Base-by-base conservation (phyloP, 2,329 filamentous ascomycete genomes). In the Cordyceps cateniannulata region DNA sequence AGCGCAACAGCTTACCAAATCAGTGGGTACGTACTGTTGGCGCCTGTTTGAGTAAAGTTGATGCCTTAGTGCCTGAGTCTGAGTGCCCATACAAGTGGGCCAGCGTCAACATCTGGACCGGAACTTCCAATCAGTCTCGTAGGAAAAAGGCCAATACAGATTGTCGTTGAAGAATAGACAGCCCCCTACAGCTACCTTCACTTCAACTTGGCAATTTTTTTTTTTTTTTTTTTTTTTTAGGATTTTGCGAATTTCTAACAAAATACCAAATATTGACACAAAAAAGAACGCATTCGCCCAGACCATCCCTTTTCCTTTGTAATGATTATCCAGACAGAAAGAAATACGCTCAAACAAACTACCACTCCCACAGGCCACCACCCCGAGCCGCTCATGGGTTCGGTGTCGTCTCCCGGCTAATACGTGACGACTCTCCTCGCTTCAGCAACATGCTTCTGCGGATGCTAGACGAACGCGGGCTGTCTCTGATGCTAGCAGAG, bases 371-470 rank as follows among this genome's bases (percentile, higher is more conserved):
- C 38, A 20, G n/a, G 14, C 7, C 56, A 22, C 27, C 53, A 47
- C n/a, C 6, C 12, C 38, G 7, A 32, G 20, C 38, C 59, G n/a
- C 20, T 59, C 66, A 73, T 48, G 73, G 65, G 65, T 75, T 73
- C 45, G 75, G 73, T 54, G 75, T 73, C 40, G 69, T 65, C 62
- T 85, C 81, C 51, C 82, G 75, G 16, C 68, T 73, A 29, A 63
- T 62, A 44, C 75, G 72, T 35, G 70, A 65, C 22, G 70, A 65
- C 24, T 81, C 79, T 20, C 57, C 57, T 59, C 79, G 75, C 73
- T 84, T 85, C 67, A 78, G 76, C 64, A 86, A 68, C 68, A 86
- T 82, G 69, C 81, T 82, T 63, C 80, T 77, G 54, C 83, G 77
- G 56, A 83, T 68, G 27, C 74, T 70, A 3, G 76, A 67, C n/a